Base-by-base conservation (phyloP, 192 early-diverging fungal genomes). In the Entophlyctis luteolus region DNA sequence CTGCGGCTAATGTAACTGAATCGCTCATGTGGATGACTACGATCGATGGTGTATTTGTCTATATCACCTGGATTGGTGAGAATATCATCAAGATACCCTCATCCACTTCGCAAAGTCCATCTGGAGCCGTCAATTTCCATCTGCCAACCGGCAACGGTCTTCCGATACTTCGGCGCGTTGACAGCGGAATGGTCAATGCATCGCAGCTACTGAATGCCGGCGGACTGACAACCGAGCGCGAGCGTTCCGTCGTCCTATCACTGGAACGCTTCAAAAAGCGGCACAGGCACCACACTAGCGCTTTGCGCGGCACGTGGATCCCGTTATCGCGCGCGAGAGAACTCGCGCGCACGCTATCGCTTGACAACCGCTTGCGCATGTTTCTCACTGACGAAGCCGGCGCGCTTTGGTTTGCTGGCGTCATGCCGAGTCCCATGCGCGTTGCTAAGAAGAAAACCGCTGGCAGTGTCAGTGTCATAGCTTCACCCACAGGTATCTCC, bases 261-360 rank as follows among this genome's bases (percentile, higher is more conserved):
- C 79, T 97, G 63, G 94, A 97, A 58, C 79, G 91, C 16, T 84
- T 82, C 42, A 83, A 89, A 46, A 85, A 90, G 52, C 87, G 91
- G 48, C 82, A 87, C 68, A 86, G 88, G 12, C 83, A 88, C 62
- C 81, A 82, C 39, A 79, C 84, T 25, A 87, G 85, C 31, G 77
- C 81, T 62, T 76, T 95, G 28, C 87, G 84, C 52, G 94, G 94
- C 29, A 95, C 93, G 3, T 97, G 94, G 94, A 92, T 97, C 52
- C 94, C 94, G 6, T 81, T 97, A 25, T 76, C 81, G 1, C 86
- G 94, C 3, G 94, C 92, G 4, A 84, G 89, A 27, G 90, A 89
- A 4, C 79, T 97, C 48, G 90, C 93, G 0, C 78, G 89, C 1
- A 93, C 87, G 0, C 89, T 90, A 66, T 90, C 89, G 28, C 72